Evolutionary conservation across 2,329 filamentous ascomycete species (phyloP).

Genomic region (Thelonectria olida): DNA sequence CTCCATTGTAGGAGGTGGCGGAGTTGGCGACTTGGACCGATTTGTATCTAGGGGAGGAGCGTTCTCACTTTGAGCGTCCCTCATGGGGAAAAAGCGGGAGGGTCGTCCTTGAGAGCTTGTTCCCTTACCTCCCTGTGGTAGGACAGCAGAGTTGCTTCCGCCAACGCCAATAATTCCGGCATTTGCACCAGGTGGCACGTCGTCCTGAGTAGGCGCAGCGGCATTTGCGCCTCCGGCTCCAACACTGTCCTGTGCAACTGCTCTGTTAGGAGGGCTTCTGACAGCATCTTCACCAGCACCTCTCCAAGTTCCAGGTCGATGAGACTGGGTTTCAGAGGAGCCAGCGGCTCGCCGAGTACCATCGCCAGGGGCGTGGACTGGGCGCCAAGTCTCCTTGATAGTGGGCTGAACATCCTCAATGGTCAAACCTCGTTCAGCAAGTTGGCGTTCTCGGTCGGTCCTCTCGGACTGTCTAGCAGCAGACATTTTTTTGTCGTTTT

Average conservation of each 20-base stretch:
- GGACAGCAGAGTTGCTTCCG: conserved; percentile 32
- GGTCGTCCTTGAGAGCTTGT: conserved; percentile 57
- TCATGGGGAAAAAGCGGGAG: conserved; percentile 71
- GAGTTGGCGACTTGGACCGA: conserved; percentile 68
- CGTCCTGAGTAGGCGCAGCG: conserved; percentile 31
- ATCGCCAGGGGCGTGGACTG: conserved; percentile 50
- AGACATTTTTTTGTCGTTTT: conserved; percentile 56
- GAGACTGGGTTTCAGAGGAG: conserved; percentile 40
- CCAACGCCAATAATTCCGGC: conserved; percentile 42
- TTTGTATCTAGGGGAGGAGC: conserved; percentile 47
- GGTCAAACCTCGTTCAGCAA: conserved; percentile 55
- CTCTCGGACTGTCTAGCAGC: conserved; percentile 51
- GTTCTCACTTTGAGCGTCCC: conserved; percentile 57
- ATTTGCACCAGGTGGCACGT: conserved; percentile 30
- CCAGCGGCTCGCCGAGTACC: conserved; percentile 44
- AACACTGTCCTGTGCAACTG: background rate
- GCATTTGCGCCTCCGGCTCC: conserved; percentile 7
- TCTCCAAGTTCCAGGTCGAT: conserved; percentile 44
- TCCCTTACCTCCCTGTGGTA: conserved; percentile 41
- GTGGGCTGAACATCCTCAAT: conserved; percentile 56
- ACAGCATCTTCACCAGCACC: conserved; percentile 38
- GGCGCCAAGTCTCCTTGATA: conserved; percentile 66
- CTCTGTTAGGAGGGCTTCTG: background rate
- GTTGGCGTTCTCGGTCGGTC: conserved; percentile 53
- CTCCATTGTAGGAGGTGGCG: conserved; percentile 75